A percentile compares a stretch with the other conserved stretches of the same genome.
Conservation (phyloP, 2,329 filamentous ascomycete species). For the Pseudogymnoascus sp. region DNA sequence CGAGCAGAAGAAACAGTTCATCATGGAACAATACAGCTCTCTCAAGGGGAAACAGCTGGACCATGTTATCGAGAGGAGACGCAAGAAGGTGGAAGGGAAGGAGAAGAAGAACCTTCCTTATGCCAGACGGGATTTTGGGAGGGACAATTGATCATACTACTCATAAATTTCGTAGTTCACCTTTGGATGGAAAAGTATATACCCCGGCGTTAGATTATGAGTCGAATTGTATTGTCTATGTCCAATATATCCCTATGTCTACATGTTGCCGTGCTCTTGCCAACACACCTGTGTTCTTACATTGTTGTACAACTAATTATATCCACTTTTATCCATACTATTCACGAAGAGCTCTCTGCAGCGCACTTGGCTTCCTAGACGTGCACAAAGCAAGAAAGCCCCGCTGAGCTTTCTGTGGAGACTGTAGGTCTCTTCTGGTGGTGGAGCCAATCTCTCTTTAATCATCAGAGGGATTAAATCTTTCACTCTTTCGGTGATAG, state of each 20-base stretch:
- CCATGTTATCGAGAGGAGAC: conserved; percentile 73
- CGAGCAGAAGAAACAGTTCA: conserved; percentile 80
- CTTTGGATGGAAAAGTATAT: neutral
- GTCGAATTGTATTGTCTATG: conserved; percentile 8
- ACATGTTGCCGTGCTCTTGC: neutral
- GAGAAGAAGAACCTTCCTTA: conserved; percentile 72
- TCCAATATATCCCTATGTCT: conserved; percentile 6
- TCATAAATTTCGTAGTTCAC: neutral
- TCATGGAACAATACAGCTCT: conserved; percentile 70
- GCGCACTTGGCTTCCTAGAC: conserved; percentile 71
- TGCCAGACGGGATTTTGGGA: conserved; percentile 24
- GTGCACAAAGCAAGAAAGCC: conserved; percentile 86
- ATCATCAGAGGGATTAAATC: conserved; percentile 89
- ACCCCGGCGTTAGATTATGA: conserved; percentile 8
- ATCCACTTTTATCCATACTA: conserved; percentile 27
- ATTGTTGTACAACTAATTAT: conserved; percentile 10
- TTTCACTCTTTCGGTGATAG: conserved; percentile 89
- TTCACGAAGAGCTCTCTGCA: conserved; percentile 72
- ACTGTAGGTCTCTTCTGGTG: conserved; percentile 95
- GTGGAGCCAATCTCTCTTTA: conserved; percentile 76
- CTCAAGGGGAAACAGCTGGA: conserved; percentile 84
- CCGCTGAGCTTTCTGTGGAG: conserved; percentile 92
- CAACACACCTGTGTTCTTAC: neutral
- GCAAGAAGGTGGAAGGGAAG: conserved; percentile 82
- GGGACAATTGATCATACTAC: neutral